A percentile compares a stretch with the other conserved stretches of the same genome.
Conservation (phyloP, 495 filamentous ascomycete genomes). For the Penicillium simplicissimum region DNA sequence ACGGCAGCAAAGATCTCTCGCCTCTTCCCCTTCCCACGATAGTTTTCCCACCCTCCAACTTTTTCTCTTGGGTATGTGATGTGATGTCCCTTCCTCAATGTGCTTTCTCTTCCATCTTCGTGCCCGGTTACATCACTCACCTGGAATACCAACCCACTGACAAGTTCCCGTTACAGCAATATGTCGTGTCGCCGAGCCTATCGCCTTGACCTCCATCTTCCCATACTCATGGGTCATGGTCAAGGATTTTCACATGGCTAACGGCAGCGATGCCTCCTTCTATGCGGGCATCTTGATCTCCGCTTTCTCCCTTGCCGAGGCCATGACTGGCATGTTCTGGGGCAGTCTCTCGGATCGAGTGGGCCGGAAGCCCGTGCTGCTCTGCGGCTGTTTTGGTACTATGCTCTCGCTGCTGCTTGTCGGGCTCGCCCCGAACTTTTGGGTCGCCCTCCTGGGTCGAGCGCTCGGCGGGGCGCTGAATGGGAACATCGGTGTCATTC, state of each 20-base stretch:
- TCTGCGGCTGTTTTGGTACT: constrained; percentile 78
- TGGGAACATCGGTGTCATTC: constrained; percentile 85
- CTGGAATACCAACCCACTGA: background rate
- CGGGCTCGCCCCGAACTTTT: constrained; percentile 78
- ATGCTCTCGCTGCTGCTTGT: constrained; percentile 78
- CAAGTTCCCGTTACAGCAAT: constrained; percentile 46
- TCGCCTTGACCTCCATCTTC: constrained; percentile 84
- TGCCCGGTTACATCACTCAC: background rate
- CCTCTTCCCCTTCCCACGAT: constrained; percentile 37
- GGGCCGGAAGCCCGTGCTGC: constrained; percentile 80
- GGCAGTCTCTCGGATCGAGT: constrained; percentile 77
- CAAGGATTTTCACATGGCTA: constrained; percentile 68
- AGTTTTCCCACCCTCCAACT: constrained; percentile 75
- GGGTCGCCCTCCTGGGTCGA: constrained; percentile 72
- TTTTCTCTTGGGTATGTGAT: constrained; percentile 65
- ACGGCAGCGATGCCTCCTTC: constrained; percentile 71
- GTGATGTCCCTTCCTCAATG: background rate
- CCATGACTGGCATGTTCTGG: constrained; percentile 82
- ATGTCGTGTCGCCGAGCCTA: constrained; percentile 83
- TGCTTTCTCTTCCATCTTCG: constrained; percentile 1
- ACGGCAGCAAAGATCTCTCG: constrained; percentile 44
- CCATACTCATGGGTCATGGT: constrained; percentile 87
- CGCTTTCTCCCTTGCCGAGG: constrained; percentile 78
- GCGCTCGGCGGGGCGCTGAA: constrained; percentile 80
- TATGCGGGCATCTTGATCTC: constrained; percentile 85